Evolutionary conservation across 257 asterid genomes (phyloP).

Genomic region (Eustoma russellianum): DNA sequence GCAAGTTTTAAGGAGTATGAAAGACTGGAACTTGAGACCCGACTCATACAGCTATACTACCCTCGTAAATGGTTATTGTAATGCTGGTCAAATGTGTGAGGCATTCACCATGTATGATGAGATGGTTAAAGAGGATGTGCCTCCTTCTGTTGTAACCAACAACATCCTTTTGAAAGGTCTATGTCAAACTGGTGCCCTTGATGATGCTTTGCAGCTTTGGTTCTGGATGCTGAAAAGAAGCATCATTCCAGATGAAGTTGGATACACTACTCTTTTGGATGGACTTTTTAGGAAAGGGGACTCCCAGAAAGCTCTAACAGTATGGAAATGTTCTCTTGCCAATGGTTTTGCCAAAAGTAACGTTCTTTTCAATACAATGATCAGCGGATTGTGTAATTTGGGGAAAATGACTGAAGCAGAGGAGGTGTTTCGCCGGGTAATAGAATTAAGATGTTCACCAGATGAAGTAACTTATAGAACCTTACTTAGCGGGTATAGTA

Average conservation of each 20-base stretch:
- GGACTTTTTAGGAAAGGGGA: slow-evolving; percentile 49
- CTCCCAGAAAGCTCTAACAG: slow-evolving; percentile 36
- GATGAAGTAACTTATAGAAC: slow-evolving; percentile 69
- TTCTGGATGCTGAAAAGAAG: slow-evolving; percentile 65
- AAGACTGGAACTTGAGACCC: slow-evolving; percentile 43
- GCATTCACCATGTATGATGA: slow-evolving; percentile 58
- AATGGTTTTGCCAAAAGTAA: slow-evolving; percentile 48
- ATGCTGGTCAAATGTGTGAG: slow-evolving; percentile 44
- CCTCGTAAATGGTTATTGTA: slow-evolving; percentile 67
- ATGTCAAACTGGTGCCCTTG: slow-evolving; percentile 41
- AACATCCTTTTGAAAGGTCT: slow-evolving; percentile 75
- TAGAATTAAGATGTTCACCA: slow-evolving; percentile 50
- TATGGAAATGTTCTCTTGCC: slow-evolving; percentile 71
- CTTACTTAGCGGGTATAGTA: slow-evolving; percentile 60
- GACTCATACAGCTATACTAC: slow-evolving; percentile 75
- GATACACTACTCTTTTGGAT: slow-evolving; percentile 58
- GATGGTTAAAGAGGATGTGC: slow-evolving; percentile 53
- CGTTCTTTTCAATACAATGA: slow-evolving; percentile 55
- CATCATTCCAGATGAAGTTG: slow-evolving; percentile 55
- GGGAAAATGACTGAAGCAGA: slow-evolving; percentile 67
- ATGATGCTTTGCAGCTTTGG: slow-evolving; percentile 78
- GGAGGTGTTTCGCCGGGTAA: slow-evolving; percentile 52
- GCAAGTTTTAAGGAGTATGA: slow-evolving; percentile 37
- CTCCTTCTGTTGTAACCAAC: slow-evolving; percentile 58
- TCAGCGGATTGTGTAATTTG: slow-evolving; percentile 71